Conservation (phyloP, 805 yeast genomes). For the Vanderwaltozyma tropicalis region DNA sequence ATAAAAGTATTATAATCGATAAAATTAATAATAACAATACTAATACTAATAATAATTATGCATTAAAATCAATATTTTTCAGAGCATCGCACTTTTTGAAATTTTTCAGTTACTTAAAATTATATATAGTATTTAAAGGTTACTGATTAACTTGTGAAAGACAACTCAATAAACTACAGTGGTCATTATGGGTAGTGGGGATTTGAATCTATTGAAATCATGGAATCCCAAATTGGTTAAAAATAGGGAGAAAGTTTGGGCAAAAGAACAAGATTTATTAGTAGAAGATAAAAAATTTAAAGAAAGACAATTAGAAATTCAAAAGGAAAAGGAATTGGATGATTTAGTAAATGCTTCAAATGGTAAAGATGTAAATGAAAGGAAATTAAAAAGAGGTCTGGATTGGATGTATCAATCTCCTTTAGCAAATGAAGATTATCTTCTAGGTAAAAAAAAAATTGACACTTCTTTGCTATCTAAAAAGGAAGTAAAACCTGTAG, state of each 20-base stretch:
- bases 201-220: conserved; percentile 81
- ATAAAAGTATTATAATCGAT: no score
- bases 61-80: no score
- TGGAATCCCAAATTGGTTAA: conserved; percentile 90
- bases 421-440: conserved; percentile 11
- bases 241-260: conserved; percentile 80
- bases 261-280: conserved; percentile 64
- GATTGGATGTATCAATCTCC: conserved; percentile 71
- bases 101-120: no score
- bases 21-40: no score
- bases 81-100: no score
- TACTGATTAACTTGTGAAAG: no score
- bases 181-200: conserved; percentile 49
- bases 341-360: conserved; percentile 39
- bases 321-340: conserved; percentile 48
- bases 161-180: no score
- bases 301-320: conserved; percentile 53
- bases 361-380: conserved; percentile 15
- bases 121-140: no score
- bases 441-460: conserved; percentile 15
- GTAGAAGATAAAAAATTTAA: conserved; percentile 57
- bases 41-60: no score
- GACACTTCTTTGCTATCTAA: conserved; percentile 7
- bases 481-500: neutral
- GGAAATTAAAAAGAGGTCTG: conserved; percentile 37